These are phyloP conservation scores for Stereum hirsutum DNA, from an alignment of 1,284 basidiomycete species.

Conservation along the genomic window DNA sequence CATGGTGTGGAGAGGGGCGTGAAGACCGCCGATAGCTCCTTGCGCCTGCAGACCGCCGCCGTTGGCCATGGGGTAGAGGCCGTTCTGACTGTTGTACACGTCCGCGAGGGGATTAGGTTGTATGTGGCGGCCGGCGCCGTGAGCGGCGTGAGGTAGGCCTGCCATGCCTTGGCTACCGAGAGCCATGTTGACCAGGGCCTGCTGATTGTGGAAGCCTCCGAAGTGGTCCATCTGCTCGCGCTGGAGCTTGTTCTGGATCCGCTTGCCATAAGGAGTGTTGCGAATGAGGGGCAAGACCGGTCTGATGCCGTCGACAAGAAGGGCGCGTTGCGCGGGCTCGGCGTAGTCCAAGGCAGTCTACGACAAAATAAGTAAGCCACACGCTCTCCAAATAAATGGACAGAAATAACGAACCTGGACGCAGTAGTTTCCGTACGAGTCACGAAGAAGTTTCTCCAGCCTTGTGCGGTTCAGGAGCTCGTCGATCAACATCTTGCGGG, in stretches of 20 bases:
- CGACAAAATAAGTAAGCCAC: conserved; percentile 5
- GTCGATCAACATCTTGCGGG: conserved; percentile 92
- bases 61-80: conserved; percentile 44
- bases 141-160: conserved; percentile 24
- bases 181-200: conserved; percentile 49
- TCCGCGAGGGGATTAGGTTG: conserved; percentile 53
- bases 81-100: conserved; percentile 56
- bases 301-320: conserved; percentile 90
- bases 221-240: conserved; percentile 80
- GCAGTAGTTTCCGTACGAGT: conserved; percentile 94
- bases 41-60: conserved; percentile 37
- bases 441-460: conserved; percentile 90
- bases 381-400: conserved; percentile 4
- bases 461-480: conserved; percentile 93
- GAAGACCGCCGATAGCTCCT: conserved; percentile 28
- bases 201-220: conserved; percentile 51
- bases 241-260: conserved; percentile 95
- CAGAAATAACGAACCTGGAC: conserved; percentile 61
- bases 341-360: conserved; percentile 95
- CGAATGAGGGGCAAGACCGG: conserved; percentile 94
- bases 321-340: conserved; percentile 76
- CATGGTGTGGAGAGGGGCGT: conserved; percentile 46
- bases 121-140: conserved; percentile 40
- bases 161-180: conserved; percentile 48
- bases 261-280: conserved; percentile 96